phyloP scores from a whole-genome alignment of 139 green algal genomes.

The Limnomonas spitsbergensis region DNA sequence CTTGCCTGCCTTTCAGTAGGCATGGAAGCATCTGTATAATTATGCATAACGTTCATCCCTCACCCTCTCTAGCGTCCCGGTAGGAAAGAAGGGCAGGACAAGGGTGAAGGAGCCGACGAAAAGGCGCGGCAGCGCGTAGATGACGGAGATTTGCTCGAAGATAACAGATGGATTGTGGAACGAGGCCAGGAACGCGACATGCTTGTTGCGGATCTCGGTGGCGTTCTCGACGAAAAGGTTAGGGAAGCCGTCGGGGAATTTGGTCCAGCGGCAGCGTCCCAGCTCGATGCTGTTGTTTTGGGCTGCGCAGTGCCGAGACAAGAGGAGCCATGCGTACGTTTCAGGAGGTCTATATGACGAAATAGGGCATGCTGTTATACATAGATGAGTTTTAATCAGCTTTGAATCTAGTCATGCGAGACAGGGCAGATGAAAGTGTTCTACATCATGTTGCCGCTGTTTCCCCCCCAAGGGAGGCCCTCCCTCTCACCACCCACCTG shows the following conservation, averaged over 20 bases:
- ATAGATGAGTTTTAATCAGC: too few relatives aligned
- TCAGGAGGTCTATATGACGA: too few relatives aligned
- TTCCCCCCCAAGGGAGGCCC: conserved; percentile 79
- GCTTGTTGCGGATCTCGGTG: conserved; percentile 82
- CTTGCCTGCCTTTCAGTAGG: too few relatives aligned
- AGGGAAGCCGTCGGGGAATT: conserved; percentile 98
- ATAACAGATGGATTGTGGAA: conserved; percentile 88
- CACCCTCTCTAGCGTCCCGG: conserved; percentile 80
- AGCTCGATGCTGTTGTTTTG: neutral
- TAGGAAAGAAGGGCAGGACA: conserved; percentile 98
- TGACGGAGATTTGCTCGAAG: conserved; percentile 96
- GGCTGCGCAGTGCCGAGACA: neutral
- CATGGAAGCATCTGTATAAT: neutral
- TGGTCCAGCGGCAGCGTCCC: neutral
- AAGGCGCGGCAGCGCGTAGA: conserved; percentile 92
- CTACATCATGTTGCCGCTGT: too few relatives aligned
- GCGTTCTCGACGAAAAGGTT: conserved; percentile 97
- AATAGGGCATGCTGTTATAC: too few relatives aligned
- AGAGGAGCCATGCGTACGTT: conserved; percentile 36
- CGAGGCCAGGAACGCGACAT: conserved; percentile 95
- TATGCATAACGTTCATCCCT: neutral
- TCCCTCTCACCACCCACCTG: conserved; percentile 35
- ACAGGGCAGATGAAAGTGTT: too few relatives aligned
- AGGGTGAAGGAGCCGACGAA: conserved; percentile 96
- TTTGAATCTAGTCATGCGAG: too few relatives aligned